Base-by-base conservation (phyloP, 352 stramenopile genomes). In the Aphanomyces stellatus region DNA sequence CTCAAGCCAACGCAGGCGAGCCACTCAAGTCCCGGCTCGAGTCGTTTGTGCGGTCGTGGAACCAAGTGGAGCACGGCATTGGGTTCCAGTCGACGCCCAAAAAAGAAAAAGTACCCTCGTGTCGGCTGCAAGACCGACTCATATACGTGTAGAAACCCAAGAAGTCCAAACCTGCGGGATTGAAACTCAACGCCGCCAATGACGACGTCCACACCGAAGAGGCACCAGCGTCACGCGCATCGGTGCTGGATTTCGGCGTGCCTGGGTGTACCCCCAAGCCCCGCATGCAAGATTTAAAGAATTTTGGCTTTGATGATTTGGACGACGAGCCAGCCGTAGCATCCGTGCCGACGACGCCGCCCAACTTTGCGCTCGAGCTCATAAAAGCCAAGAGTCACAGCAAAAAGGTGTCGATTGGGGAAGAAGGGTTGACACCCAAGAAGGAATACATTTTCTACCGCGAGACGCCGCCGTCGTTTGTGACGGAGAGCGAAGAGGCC, bases 401-500 rank as follows among this genome's bases (percentile, higher is more conserved):
- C 19, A 93, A 90, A 64, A 78, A 71, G n/a, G 82, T 93, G 1
- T 72, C 69, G 30, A 69, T 89, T 13, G 85, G 82, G 15, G 73
- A 85, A 41, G 69, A 76, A 13, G 82, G 82, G 2, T 56, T 67
- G 41, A 93, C 80, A 43, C 81, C 81, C 13, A 90, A 77, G 8
- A 91, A 90, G 70, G 81, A 93, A 69, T 91, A 90, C 65, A 76
- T 90, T 37, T 93, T 93, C 69, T 93, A 90, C 69, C 78, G 82
- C 43, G 81, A 91, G 70, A 93, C 82, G 1, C 82, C 82, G n/a
- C 82, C 82, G 2, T 80, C 66, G 6, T 93, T 88, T 70, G 82
- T 91, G 43, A 91, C 85, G 0, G 82, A 90, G 73, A 91, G 74
- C 4, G 73, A 90, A 27, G 80, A 91, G 59, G 81, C 67, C 0